Evolutionary conservation across 164 flowering plant species (phyloP).

Genomic region (Echeveria elegans): DNA sequence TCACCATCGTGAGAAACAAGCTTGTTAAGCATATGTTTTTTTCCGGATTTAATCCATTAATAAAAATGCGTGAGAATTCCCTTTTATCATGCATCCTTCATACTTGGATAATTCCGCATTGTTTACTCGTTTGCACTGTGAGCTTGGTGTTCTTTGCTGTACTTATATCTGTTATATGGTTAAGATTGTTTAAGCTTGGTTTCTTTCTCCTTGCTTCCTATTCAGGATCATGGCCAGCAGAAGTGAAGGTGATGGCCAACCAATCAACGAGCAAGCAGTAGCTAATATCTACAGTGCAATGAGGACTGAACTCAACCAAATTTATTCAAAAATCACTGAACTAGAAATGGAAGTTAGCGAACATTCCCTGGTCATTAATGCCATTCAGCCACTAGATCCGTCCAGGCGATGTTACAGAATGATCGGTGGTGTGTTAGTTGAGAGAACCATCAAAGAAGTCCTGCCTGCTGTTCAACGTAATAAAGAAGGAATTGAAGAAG

Average conservation of each 20-base stretch:
- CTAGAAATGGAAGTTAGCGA: slow-evolving; percentile 94
- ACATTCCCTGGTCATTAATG: slow-evolving; percentile 72
- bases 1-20: neutral
- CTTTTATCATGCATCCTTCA: neutral
- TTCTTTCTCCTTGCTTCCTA: slow-evolving; percentile 9
- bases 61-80: neutral
- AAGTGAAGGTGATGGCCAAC: slow-evolving; percentile 38
- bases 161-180: neutral
- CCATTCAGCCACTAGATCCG: slow-evolving; percentile 79
- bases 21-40: neutral
- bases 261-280: slow-evolving; percentile 72
- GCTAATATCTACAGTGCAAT: slow-evolving; percentile 59
- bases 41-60: neutral
- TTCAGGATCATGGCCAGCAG: slow-evolving; percentile 32
- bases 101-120: neutral
- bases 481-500: slow-evolving; percentile 88
- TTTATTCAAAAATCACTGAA: slow-evolving; percentile 81
- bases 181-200: neutral
- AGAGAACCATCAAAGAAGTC: slow-evolving; percentile 84
- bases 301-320: slow-evolving; percentile 76
- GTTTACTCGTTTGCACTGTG: neutral
- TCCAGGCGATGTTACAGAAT: slow-evolving; percentile 81
- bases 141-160: neutral
- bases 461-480: slow-evolving; percentile 87
- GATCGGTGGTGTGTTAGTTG: slow-evolving; percentile 94